Evolutionary conservation across 768 basidiomycete genomes (phyloP).

Genomic region (Butyriboletus loyo): DNA sequence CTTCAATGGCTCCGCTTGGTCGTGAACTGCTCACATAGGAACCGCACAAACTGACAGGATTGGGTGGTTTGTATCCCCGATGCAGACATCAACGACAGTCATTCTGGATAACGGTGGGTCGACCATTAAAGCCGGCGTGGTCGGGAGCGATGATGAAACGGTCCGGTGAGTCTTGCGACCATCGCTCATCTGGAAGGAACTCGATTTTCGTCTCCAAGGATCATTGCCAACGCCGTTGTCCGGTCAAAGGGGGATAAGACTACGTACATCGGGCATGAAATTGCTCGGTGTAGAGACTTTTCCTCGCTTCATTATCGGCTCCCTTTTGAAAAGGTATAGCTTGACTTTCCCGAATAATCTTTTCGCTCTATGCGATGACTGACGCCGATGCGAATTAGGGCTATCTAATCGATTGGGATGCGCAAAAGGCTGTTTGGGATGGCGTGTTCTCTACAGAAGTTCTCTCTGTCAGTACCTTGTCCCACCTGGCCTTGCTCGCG

Average conservation of each 20-base stretch:
- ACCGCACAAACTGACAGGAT: too few species aligned
- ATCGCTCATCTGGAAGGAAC: background rate
- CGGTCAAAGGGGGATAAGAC: constrained; percentile 81
- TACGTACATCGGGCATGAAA: constrained; percentile 85
- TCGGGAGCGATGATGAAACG: constrained; percentile 29
- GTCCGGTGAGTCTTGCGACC: constrained; percentile 21
- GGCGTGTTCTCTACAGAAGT: constrained; percentile 74
- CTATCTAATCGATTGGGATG: constrained; percentile 92
- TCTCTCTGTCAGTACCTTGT: constrained; percentile 49
- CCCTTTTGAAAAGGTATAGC: constrained; percentile 79
- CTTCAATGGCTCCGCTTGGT: background rate
- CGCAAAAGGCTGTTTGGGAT: constrained; percentile 93
- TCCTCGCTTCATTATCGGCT: constrained; percentile 79
- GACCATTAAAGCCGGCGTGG: constrained; percentile 72
- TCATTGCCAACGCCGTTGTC: constrained; percentile 78
- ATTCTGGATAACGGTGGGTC: constrained; percentile 88
- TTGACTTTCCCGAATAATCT: background rate
- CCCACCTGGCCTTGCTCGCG: background rate
- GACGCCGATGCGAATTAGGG: constrained; percentile 53
- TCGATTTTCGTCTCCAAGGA: constrained; percentile 37
- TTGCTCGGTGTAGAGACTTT: constrained; percentile 72
- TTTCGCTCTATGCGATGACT: background rate
- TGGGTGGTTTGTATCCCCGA: background rate
- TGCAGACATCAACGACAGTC: constrained; percentile 39
- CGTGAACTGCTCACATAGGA: background rate